Percentiles rank a stretch among this genome's conserved stretches.
These are phyloP conservation scores for Aspergillus hortae DNA, from an alignment of 2,329 filamentous ascomycete genomes.

Conservation along the genomic window DNA sequence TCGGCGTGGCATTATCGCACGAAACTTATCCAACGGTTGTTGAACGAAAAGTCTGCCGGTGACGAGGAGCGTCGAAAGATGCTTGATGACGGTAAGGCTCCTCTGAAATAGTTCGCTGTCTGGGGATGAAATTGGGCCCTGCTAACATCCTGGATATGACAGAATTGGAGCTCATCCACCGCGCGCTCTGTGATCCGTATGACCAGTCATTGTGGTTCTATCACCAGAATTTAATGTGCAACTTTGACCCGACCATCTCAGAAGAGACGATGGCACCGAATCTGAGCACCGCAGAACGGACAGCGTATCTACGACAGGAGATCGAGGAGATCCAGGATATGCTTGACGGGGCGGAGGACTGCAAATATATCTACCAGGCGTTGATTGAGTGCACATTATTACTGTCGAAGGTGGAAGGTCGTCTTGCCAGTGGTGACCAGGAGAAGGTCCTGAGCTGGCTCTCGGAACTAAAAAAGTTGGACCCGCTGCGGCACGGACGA, in stretches of 20 bases:
- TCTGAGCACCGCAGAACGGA: conserved; percentile 59
- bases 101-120: background rate
- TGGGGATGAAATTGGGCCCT: background rate
- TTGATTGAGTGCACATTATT: conserved; percentile 71
- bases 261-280: conserved; percentile 61
- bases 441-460: conserved; percentile 58
- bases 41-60: conserved; percentile 67
- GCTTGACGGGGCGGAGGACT: conserved; percentile 63
- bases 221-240: conserved; percentile 79
- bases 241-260: conserved; percentile 52
- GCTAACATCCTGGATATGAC: background rate
- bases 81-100: conserved; percentile 62
- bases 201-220: conserved; percentile 98
- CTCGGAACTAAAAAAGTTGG: conserved; percentile 62
- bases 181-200: conserved; percentile 82
- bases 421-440: conserved; percentile 41
- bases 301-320: conserved; percentile 65
- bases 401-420: conserved; percentile 49
- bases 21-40: conserved; percentile 72
- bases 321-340: conserved; percentile 69
- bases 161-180: conserved; percentile 73
- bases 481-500: conserved; percentile 69
- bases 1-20: conserved; percentile 94
- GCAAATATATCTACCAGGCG: conserved; percentile 87
- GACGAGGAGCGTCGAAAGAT: conserved; percentile 62